Evolutionary conservation across 1,139 yeast species (phyloP), one percentile per base, ranked within the genome.

Genomic region (Taphrina pruni): DNA sequence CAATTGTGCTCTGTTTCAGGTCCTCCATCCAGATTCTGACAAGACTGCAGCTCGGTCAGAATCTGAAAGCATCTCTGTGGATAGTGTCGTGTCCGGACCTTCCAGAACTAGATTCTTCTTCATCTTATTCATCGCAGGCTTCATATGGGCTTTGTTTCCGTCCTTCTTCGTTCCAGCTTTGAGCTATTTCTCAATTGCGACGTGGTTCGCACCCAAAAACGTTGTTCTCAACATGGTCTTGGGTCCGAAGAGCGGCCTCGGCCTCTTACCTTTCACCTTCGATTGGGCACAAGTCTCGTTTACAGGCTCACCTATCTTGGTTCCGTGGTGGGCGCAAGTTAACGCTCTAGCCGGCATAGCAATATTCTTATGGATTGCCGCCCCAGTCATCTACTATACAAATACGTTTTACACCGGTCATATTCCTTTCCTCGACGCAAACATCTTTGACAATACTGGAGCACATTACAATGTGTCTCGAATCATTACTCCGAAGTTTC

Each of bases 191-290:
- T 81, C 83, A 57, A 81, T 85, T 78, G 79, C 84, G n/a, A 79
- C 86, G 6, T 86, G 89, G 89, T 83, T 84, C 79, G 66, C 85
- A 86, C 88, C 88, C 8, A 74, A 81, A 38, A 84, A 84, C 71
- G 84, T 84, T 52, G 81, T 83, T 26, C 82, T 87, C 51, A 86
- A 86, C 76, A 89, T 87, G 75, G 77, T 88, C 54, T 87, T 87
- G 74, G 92, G 92, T 56, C 56, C 39, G 14, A 81, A 84, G n/a
- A 80, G 86, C 17, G 90, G 90, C n/a, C 79, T 87, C 71, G 91
- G 90, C 39, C 76, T 87, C 76, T 78, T 87, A 75, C 92, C 92
- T 26, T 73, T 84, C 43, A 82, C 87, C 1, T 84, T 85, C 73
- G 88, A 86, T 75, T 86, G 86, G 83, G 83, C 45, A 81, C 82